Conservation (phyloP, 345 rosid genomes). For the Citrus glauca region DNA sequence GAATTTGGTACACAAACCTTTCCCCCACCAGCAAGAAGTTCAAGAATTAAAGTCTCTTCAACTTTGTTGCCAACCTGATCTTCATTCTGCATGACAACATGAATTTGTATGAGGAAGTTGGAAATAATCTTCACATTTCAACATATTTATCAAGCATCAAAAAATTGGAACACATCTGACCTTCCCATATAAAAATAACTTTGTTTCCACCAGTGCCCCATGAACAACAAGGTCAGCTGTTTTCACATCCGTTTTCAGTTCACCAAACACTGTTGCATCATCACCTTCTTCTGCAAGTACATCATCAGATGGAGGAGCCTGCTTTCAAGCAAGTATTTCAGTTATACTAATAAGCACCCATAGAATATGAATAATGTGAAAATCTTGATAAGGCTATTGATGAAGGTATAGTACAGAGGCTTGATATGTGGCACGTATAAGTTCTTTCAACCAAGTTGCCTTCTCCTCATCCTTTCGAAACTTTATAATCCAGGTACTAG, state of each 20-base stretch:
- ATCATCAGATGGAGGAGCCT: conserved; percentile 76
- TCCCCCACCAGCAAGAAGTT: conserved; percentile 87
- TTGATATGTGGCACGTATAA: conserved; percentile 83
- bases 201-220: conserved; percentile 78
- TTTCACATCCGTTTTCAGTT: conserved; percentile 36
- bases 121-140: background rate
- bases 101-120: background rate
- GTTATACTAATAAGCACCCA: conserved; percentile 13
- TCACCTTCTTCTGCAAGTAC: conserved; percentile 53
- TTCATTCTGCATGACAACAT: conserved; percentile 39
- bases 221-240: conserved; percentile 76
- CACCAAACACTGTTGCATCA: conserved; percentile 33
- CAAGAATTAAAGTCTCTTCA: conserved; percentile 70
- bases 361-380: conserved; percentile 8
- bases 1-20: conserved; percentile 57
- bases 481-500: conserved; percentile 90
- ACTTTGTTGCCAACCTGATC: conserved; percentile 37
- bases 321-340: conserved; percentile 11
- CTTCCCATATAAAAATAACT: conserved; percentile 79
- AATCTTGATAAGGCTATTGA: conserved; percentile 6
- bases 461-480: conserved; percentile 71
- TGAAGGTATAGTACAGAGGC: conserved; percentile 67
- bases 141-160: conserved; percentile 5
- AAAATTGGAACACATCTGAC: conserved; percentile 33
- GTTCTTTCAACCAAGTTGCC: conserved; percentile 79